Evolutionary conservation across 257 asterid species (phyloP).

Genomic region (Scutellaria galericulata): DNA sequence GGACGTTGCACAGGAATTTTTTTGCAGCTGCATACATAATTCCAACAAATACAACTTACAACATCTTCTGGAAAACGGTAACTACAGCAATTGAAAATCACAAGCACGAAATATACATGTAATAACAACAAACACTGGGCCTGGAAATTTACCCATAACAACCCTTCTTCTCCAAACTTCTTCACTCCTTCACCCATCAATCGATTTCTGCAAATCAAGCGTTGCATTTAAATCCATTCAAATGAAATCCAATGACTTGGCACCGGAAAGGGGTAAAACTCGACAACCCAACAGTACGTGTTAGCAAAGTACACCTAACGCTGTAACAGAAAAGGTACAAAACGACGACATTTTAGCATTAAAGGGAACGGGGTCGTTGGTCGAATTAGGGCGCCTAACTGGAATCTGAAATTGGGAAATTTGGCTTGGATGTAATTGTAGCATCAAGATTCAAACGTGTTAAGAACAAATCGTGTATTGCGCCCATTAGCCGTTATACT

Average conservation of each 20-base stretch:
- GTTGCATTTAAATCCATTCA: no score
- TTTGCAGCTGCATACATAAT: neutral
- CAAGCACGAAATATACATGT: neutral
- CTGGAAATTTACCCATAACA: neutral
- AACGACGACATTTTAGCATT: no score
- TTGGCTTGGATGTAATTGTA: no score
- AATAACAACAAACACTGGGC: neutral
- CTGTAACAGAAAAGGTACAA: no score
- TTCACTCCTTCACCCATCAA: neutral
- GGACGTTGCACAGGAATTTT: neutral
- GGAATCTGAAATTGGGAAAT: no score
- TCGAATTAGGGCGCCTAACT: no score
- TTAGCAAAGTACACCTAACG: no score
- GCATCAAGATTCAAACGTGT: no score
- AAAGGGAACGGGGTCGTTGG: no score
- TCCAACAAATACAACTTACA: slow-evolving; percentile 2
- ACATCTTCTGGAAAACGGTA: neutral
- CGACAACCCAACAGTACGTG: no score
- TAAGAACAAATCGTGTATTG: neutral
- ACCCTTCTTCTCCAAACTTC: neutral
- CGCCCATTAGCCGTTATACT: neutral
- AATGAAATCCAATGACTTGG: no score
- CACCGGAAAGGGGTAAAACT: no score
- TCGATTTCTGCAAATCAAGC: neutral
- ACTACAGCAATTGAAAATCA: neutral